Evolutionary conservation across 345 rosid genomes (phyloP), one percentile per base, ranked within the genome.

Genomic region (Litchi chinensis): DNA sequence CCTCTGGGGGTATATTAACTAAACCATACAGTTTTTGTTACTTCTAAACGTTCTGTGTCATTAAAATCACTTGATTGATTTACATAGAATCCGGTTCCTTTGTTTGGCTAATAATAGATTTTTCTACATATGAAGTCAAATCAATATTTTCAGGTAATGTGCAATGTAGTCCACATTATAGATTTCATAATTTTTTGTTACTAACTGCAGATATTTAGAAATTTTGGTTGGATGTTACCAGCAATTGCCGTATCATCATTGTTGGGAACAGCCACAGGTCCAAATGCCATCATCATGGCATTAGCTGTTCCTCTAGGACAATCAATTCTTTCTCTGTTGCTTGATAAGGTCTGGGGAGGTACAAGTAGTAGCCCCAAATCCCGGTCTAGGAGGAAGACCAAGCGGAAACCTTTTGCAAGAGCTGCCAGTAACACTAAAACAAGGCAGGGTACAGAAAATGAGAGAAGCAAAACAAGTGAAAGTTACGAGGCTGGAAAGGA

Each of bases 221-320:
- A 91, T 72, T 82, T 90, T 68, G 94, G 95, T 12, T 93, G 96
- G 98, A 92, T 89, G 89, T 70, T 95, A 80, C 95, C 96, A 1
- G 97, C 98, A 22, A 76, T 93, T 6, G 91, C 85, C 50, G 73
- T 95, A 76, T 88, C 97, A 0, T 78, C 89, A 79, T 81, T 95
- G 75, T 82, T 95, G 2, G 97, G 97, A 83, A 91, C 94, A 21
- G 93, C 90, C 41, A 91, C 94, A 21, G 93, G 91, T 40, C 86
- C 95, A 65, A 88, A 89, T 81, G 93, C 95, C 3, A 89, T 95
- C 68, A 40, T 92, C 62, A 93, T 93, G 98, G 98, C 97, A 71
- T 85, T 90, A 82, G 98, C 91, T 5, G 93, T 93, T 81, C 99
- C 99, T 18, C 77, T 95, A 18, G 94, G 91, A 7, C 97, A 93